phyloP scores from a whole-genome alignment of 2,329 filamentous ascomycete species.

The Penicillium hesseltinei region DNA sequence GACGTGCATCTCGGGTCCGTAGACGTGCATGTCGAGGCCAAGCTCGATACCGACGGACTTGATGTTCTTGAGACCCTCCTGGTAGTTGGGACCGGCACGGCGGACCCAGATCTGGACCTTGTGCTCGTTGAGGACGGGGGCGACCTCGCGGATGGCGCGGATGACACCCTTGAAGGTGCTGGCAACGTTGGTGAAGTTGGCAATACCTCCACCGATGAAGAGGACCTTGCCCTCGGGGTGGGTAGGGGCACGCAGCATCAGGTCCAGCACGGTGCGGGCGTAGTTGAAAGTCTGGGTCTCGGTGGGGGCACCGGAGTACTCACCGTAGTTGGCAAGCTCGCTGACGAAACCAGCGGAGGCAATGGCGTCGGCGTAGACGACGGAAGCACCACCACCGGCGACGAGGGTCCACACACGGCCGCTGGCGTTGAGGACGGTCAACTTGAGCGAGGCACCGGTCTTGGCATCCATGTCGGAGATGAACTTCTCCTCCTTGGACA shows the following conservation, averaged over 20 bases:
- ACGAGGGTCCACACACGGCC: slow-evolving; percentile 98
- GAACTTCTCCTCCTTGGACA: slow-evolving; percentile 98
- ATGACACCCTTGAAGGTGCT: slow-evolving; percentile 99
- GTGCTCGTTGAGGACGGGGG: slow-evolving; percentile 85
- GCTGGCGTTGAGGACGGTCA: slow-evolving; percentile 87
- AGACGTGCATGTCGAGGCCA: slow-evolving; percentile 91
- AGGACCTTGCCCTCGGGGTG: slow-evolving; percentile 93
- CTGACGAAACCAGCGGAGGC: slow-evolving; percentile 92
- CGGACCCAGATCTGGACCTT: slow-evolving; percentile 97
- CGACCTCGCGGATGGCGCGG: slow-evolving; percentile 86
- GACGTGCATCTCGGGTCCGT: slow-evolving; percentile 79
- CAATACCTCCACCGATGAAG: slow-evolving; percentile 99
- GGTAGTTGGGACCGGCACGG: slow-evolving; percentile 93
- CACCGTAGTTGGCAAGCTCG: slow-evolving; percentile 98
- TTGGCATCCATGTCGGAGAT: slow-evolving; percentile 98
- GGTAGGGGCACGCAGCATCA: slow-evolving; percentile 89
- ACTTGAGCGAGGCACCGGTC: slow-evolving; percentile 97
- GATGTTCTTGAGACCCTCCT: slow-evolving; percentile 99
- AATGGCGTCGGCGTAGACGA: slow-evolving; percentile 98
- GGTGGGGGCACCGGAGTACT: slow-evolving; percentile 98
- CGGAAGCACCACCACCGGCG: slow-evolving; percentile 97
- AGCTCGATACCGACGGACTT: slow-evolving; percentile 94
- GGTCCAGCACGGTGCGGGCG: slow-evolving; percentile 90
- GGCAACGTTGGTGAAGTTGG: slow-evolving; percentile 99
- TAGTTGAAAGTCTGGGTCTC: slow-evolving; percentile 99